These are phyloP conservation scores for Hebeloma cylindrosporum DNA, from an alignment of 768 basidiomycete species.

Conservation along the genomic window DNA sequence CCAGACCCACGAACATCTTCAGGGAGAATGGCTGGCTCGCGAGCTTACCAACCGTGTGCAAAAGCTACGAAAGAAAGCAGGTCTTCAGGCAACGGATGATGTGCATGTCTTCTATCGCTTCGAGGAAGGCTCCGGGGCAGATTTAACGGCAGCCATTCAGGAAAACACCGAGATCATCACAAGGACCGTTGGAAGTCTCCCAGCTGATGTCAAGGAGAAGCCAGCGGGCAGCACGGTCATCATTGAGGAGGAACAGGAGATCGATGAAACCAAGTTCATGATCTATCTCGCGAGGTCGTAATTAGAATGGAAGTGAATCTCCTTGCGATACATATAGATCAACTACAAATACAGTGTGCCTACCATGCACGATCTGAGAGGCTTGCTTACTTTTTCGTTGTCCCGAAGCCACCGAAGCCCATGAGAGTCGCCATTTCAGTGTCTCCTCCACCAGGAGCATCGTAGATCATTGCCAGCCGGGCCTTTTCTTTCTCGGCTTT, in stretches of 20 bases:
- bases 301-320: constrained; percentile 23
- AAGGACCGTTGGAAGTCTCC: constrained; percentile 74
- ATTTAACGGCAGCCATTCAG: constrained; percentile 61
- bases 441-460: constrained; percentile 48
- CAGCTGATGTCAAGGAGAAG: constrained; percentile 56
- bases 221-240: constrained; percentile 51
- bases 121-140: constrained; percentile 63
- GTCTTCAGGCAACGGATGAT: constrained; percentile 93
- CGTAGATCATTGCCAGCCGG: constrained; percentile 62
- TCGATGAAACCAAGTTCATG: constrained; percentile 75
- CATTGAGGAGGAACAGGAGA: constrained; percentile 86
- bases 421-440: constrained; percentile 78
- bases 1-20: constrained; percentile 81
- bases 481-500: constrained; percentile 76
- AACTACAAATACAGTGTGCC: constrained; percentile 27
- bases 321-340: constrained; percentile 25
- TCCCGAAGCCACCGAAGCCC: constrained; percentile 91
- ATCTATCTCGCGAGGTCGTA: constrained; percentile 64
- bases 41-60: constrained; percentile 93
- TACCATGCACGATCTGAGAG: constrained; percentile 25
- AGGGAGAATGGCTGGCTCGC: constrained; percentile 84
- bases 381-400: constrained; percentile 80
- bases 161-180: constrained; percentile 69
- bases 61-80: constrained; percentile 93
- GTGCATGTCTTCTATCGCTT: constrained; percentile 85